Percentiles rank a stretch among this genome's conserved stretches.
Conservation (phyloP, 495 filamentous ascomycete genomes). For the Hyphodiscus hymeniophilus region DNA sequence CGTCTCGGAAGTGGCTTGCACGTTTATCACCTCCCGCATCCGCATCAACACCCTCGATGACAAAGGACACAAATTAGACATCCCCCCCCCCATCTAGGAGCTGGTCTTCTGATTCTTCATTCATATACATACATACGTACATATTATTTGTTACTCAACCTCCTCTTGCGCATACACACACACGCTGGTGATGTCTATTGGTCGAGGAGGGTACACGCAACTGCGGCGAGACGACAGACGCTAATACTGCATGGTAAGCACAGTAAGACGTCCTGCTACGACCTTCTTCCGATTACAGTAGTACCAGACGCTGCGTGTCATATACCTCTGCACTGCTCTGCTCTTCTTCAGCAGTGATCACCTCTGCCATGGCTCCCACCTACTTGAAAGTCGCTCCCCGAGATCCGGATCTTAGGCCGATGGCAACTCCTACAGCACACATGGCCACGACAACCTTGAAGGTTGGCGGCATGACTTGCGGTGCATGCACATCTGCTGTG, state of each 20-base stretch:
- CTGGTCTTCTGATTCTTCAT: constrained; percentile 17
- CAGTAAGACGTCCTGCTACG: neutral
- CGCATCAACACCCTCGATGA: neutral
- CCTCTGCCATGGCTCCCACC: constrained; percentile 37
- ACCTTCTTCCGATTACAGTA: neutral
- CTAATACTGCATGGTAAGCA: too few species aligned
- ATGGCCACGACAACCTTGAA: constrained; percentile 79
- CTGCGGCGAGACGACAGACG: too few species aligned
- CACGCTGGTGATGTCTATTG: neutral
- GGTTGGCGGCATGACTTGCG: constrained; percentile 92
- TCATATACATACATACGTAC: constrained; percentile 6
- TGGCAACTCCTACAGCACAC: constrained; percentile 29
- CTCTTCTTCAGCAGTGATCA: constrained; percentile 4
- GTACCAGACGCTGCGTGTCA: neutral
- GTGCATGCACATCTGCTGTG: constrained; percentile 81
- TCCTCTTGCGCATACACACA: neutral
- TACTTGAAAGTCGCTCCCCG: constrained; percentile 36
- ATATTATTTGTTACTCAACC: constrained; percentile 3
- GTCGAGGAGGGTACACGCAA: too few species aligned
- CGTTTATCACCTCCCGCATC: neutral
- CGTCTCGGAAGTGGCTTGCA: constrained; percentile 4
- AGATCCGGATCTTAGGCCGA: constrained; percentile 20
- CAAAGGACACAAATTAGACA: neutral
- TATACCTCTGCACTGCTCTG: constrained; percentile 2
- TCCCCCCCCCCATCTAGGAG: constrained; percentile 7